These are phyloP conservation scores for Citrus maxima DNA, from an alignment of 345 rosid genomes.

Conservation along the genomic window DNA sequence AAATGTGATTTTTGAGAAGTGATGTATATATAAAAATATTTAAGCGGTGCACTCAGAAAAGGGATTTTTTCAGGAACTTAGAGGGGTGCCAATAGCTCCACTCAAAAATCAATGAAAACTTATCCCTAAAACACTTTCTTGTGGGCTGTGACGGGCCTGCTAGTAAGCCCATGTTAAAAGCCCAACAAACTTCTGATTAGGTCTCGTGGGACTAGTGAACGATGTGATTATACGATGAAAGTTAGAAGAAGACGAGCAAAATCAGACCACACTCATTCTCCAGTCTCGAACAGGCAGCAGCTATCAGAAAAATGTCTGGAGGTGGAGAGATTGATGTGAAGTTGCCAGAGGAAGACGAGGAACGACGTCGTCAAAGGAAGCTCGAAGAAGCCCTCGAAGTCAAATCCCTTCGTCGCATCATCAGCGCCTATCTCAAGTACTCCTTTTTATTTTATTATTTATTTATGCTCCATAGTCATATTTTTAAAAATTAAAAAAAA, in stretches of 20 bases:
- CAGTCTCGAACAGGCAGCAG: background rate
- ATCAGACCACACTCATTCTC: background rate
- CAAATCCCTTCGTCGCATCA: slow-evolving; percentile 91
- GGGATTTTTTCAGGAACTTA: too few relatives aligned
- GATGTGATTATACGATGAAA: background rate
- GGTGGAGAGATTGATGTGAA: slow-evolving; percentile 16
- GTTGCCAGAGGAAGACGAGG: slow-evolving; percentile 50
- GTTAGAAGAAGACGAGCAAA: background rate
- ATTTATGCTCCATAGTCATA: background rate
- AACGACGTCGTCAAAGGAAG: slow-evolving; percentile 59
- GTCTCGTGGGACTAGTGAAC: background rate
- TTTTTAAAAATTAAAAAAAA: background rate
- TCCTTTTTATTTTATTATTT: background rate
- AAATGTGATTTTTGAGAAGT: too few relatives aligned
- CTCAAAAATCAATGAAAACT: too few relatives aligned
- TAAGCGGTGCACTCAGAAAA: too few relatives aligned
- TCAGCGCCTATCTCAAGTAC: slow-evolving; percentile 94
- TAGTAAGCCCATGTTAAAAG: background rate
- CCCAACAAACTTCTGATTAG: background rate
- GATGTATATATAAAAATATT: too few relatives aligned
- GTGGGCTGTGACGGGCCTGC: background rate
- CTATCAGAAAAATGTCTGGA: slow-evolving; percentile 8
- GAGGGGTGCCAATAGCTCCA: too few relatives aligned
- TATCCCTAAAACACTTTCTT: background rate
- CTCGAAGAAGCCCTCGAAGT: slow-evolving; percentile 94